phyloP scores from a whole-genome alignment of 2,329 filamentous ascomycete species.

The Furcasterigmium sp. region DNA sequence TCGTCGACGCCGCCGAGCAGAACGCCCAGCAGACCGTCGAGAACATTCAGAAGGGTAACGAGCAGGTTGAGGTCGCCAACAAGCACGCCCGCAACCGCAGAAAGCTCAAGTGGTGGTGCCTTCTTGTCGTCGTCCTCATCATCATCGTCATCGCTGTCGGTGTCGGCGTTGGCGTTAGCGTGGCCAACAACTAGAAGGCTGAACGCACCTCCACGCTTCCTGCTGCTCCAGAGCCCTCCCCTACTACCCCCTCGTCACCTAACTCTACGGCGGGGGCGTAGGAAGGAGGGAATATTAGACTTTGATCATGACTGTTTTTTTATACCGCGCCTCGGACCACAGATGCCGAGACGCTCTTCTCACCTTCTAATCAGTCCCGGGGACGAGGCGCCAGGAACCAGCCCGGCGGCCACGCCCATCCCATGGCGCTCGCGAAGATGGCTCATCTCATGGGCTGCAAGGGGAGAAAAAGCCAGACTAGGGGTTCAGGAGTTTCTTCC shows the following conservation, averaged over 20 bases:
- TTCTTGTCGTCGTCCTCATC: conserved; percentile 56
- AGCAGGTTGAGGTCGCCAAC: conserved; percentile 64
- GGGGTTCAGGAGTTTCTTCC: conserved; percentile 1
- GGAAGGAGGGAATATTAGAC: background rate
- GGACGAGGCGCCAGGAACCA: background rate
- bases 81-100: conserved; percentile 60
- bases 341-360: too few species aligned
- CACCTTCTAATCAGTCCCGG: background rate
- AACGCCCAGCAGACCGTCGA: conserved; percentile 61
- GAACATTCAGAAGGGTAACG: conserved; percentile 65
- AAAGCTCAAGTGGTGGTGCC: conserved; percentile 79
- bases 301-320: background rate
- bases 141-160: conserved; percentile 49
- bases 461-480: too few species aligned
- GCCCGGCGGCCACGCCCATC: background rate
- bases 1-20: conserved; percentile 56
- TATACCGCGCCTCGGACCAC: background rate
- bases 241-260: too few species aligned
- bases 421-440: background rate
- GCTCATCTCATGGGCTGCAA: too few species aligned
- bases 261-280: background rate
- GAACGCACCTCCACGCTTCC: too few species aligned
- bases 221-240: too few species aligned
- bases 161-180: too few species aligned
- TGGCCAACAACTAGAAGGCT: too few species aligned